A percentile compares a stretch with the other conserved stretches of the same genome.
Conservation (phyloP, 768 basidiomycete species). For the Serendipita indica region DNA sequence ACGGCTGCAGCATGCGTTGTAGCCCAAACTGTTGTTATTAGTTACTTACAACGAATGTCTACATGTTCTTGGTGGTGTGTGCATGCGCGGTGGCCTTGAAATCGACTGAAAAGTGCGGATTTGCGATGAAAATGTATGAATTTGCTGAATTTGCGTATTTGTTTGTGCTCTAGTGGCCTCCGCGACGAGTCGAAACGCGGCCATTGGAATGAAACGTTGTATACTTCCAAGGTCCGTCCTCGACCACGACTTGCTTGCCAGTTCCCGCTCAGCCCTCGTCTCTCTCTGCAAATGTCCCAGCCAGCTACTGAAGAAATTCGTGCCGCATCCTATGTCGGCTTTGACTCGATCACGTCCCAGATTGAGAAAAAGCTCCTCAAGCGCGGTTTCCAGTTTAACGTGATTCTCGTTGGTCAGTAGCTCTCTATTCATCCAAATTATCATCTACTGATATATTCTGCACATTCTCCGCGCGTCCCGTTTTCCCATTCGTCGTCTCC, state of each 20-base stretch:
- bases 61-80: too few relatives aligned
- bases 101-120: too few relatives aligned
- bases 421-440: not conserved
- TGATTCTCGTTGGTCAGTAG: slow-evolving; percentile 76
- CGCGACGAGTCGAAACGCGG: not conserved
- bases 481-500: slow-evolving; percentile 6
- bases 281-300: slow-evolving; percentile 25
- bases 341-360: slow-evolving; percentile 93
- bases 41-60: too few relatives aligned
- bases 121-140: too few relatives aligned
- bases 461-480: slow-evolving; percentile 22
- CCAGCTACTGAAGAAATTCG: slow-evolving; percentile 62
- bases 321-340: slow-evolving; percentile 88
- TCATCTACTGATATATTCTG: not conserved
- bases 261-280: not conserved
- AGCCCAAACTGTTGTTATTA: too few relatives aligned
- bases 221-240: not conserved
- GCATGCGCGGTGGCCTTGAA: too few relatives aligned
- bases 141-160: too few relatives aligned
- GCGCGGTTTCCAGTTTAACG: slow-evolving; percentile 98
- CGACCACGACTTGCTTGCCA: not conserved
- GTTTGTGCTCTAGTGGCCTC: not conserved
- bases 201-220: not conserved
- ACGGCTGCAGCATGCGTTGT: too few relatives aligned
- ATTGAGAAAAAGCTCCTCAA: slow-evolving; percentile 99